phyloP scores from a whole-genome alignment of 495 filamentous ascomycete species.

The Penicillium antarcticum region DNA sequence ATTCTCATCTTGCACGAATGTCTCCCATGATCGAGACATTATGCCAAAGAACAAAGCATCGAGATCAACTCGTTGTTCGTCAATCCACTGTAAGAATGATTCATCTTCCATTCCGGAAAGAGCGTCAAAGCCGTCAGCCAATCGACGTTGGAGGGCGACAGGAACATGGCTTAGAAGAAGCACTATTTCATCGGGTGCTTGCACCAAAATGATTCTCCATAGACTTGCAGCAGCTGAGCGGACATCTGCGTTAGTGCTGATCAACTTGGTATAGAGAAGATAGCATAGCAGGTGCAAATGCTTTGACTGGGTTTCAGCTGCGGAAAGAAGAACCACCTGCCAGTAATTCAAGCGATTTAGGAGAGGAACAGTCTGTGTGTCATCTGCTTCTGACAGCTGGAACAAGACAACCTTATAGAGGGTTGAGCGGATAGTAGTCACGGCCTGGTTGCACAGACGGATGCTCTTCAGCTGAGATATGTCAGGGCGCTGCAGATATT shows the following conservation, averaged over 20 bases:
- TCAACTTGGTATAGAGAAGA: constrained; percentile 78
- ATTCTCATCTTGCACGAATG: constrained; percentile 80
- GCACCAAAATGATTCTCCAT: constrained; percentile 87
- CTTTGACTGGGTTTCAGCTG: constrained; percentile 68
- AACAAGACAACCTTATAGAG: constrained; percentile 77
- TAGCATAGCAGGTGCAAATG: constrained; percentile 84
- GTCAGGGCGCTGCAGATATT: constrained; percentile 85
- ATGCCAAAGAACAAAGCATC: constrained; percentile 75
- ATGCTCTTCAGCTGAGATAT: constrained; percentile 78
- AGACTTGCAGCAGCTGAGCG: constrained; percentile 77
- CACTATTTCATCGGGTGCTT: constrained; percentile 83
- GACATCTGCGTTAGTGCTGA: constrained; percentile 59
- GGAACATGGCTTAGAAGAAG: constrained; percentile 67
- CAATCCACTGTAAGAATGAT: constrained; percentile 83
- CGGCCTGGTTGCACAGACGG: constrained; percentile 77
- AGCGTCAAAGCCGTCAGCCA: constrained; percentile 78
- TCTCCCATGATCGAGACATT: constrained; percentile 77
- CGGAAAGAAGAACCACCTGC: constrained; percentile 84
- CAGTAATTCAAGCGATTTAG: constrained; percentile 88
- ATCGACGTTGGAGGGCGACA: constrained; percentile 60
- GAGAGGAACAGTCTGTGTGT: constrained; percentile 60
- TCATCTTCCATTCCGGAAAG: constrained; percentile 83
- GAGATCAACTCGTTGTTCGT: constrained; percentile 75
- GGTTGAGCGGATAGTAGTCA: constrained; percentile 67
- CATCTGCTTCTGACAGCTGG: constrained; percentile 77